phyloP scores from a whole-genome alignment of 225 moss, liverwort and hornwort genomes.

The Pseudisothecium myosuroides region DNA sequence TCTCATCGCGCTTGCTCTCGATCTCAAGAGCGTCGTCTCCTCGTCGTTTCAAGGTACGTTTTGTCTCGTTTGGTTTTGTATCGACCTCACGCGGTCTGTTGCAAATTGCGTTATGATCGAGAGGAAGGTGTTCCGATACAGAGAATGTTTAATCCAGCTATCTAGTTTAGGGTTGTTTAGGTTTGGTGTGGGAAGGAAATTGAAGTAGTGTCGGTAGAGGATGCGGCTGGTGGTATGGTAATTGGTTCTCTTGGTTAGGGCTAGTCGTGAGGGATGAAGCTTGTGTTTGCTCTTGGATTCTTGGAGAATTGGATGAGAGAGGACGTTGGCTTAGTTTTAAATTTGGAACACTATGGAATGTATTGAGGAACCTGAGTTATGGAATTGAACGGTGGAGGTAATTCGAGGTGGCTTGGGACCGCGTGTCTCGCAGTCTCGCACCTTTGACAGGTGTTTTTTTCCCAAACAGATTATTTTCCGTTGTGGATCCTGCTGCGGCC shows the following conservation, averaged over 20 bases:
- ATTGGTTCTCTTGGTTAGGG: background rate
- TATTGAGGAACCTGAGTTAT: background rate
- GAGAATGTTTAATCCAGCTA: background rate
- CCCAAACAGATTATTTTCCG: background rate
- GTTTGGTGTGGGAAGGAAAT: background rate
- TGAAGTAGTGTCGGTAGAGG: background rate
- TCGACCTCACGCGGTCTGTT: background rate
- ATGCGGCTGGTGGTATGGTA: background rate
- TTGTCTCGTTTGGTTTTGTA: background rate
- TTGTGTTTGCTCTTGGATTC: background rate
- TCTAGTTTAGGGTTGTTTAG: background rate
- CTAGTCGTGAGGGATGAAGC: background rate
- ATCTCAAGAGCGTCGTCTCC: background rate
- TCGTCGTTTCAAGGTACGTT: constrained; percentile 14
- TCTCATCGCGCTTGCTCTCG: background rate
- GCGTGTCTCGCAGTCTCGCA: background rate
- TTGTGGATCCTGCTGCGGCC: background rate
- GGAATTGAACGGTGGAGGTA: background rate
- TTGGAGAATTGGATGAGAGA: background rate
- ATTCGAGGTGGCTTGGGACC: background rate
- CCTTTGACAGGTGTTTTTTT: background rate
- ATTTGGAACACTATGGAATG: background rate
- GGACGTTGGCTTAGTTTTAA: background rate
- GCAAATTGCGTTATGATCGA: background rate
- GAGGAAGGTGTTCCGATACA: background rate